Evolutionary conservation across 108 stramenopile species (phyloP).

Genomic region (Fistulifera pelliculosa): DNA sequence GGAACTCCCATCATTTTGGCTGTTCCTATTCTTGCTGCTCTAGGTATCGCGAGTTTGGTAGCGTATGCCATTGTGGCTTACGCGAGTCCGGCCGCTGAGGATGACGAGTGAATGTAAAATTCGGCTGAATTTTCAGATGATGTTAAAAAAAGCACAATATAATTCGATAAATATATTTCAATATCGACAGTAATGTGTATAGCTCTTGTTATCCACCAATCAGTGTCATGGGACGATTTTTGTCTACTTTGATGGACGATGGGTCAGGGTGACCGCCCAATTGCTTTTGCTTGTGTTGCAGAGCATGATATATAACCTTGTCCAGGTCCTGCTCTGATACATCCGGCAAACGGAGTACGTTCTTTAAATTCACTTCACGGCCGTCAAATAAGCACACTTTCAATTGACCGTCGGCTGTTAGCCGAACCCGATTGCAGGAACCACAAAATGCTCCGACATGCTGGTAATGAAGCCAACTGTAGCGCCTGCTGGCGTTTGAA

Average conservation of each 20-base stretch:
- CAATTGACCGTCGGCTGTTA: conserved; percentile 96
- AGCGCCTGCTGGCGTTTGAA: conserved; percentile 23
- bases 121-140: too few relatives aligned
- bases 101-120: conserved; percentile 30
- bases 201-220: conserved; percentile 79
- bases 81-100: conserved; percentile 69
- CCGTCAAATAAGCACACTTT: conserved; percentile 95
- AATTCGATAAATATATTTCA: too few relatives aligned
- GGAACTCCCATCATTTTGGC: conserved; percentile 54
- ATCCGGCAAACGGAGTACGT: conserved; percentile 56
- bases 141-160: too few relatives aligned
- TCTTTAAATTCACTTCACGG: conserved; percentile 72
- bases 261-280: conserved; percentile 88
- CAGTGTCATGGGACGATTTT: conserved; percentile 95
- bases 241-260: conserved; percentile 61
- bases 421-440: conserved; percentile 92
- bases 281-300: conserved; percentile 74
- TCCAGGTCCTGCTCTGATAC: conserved; percentile 43
- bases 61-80: conserved; percentile 61
- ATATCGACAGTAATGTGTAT: too few relatives aligned
- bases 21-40: conserved; percentile 70
- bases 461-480: conserved; percentile 97
- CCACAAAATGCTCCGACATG: conserved; percentile 96
- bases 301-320: conserved; percentile 53
- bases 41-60: conserved; percentile 49